Percentiles rank a stretch among this genome's conserved stretches.
These are phyloP conservation scores for Dactylellina sp. DNA, from an alignment of 2,329 filamentous ascomycete species.

Conservation along the genomic window DNA sequence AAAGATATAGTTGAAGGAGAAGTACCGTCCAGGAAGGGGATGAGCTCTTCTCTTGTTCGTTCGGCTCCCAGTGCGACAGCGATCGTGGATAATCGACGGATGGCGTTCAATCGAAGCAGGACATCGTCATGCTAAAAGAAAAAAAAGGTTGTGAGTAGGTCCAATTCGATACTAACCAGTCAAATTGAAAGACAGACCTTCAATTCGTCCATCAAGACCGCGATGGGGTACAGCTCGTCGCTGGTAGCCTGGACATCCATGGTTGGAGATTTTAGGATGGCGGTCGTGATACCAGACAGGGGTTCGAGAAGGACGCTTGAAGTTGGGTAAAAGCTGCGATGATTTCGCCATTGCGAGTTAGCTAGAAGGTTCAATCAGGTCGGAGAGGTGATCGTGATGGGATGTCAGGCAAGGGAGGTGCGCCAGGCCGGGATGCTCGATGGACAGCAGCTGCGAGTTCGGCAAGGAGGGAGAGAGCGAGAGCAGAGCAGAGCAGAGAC, in stretches of 20 bases:
- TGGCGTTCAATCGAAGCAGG: conserved; percentile 95
- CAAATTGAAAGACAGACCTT: conserved; percentile 87
- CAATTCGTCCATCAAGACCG: conserved; percentile 98
- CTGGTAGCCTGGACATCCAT: conserved; percentile 70
- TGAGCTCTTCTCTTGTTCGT: conserved; percentile 96
- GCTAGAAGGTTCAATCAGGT: conserved; percentile 1
- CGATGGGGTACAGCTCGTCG: conserved; percentile 99
- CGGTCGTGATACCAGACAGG: conserved; percentile 19
- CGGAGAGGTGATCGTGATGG: conserved; percentile 8
- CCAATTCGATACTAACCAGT: not conserved
- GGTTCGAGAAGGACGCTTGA: conserved; percentile 7
- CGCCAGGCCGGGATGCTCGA: not conserved
- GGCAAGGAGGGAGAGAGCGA: conserved; percentile 5
- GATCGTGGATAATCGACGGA: conserved; percentile 97
- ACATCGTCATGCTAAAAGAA: conserved; percentile 77
- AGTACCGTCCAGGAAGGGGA: conserved; percentile 98
- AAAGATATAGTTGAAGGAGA: conserved; percentile 69
- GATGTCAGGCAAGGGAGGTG: conserved; percentile 32
- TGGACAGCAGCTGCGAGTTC: conserved; percentile 10
- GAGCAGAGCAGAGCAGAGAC: not conserved
- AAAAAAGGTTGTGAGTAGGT: not conserved
- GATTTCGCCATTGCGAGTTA: conserved; percentile 37
- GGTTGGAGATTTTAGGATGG: conserved; percentile 22
- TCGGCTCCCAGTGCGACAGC: conserved; percentile 94
- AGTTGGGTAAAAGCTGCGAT: conserved; percentile 16